A percentile compares a stretch with the other conserved stretches of the same genome.
phyloP scores from a whole-genome alignment of 306 rosid genomes.

The Prunus mume region DNA sequence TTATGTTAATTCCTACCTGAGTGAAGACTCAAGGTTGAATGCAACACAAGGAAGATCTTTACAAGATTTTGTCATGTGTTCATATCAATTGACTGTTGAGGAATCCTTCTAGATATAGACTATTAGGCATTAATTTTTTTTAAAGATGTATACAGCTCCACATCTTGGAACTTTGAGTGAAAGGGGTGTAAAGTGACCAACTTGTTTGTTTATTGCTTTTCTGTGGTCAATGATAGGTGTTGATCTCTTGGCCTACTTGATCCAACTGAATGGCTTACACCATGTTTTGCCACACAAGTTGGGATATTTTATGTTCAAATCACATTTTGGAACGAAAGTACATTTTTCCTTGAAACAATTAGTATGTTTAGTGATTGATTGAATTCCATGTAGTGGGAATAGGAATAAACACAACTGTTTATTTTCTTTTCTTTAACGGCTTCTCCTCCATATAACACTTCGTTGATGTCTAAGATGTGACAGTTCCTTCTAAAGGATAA shows the following conservation, averaged over 20 bases:
- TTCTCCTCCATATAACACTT: slow-evolving; percentile 2
- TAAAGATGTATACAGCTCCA: slow-evolving; percentile 10
- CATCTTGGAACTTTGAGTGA: slow-evolving; percentile 12
- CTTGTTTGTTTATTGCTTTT: slow-evolving; percentile 25
- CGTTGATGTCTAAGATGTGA: slow-evolving; percentile 17
- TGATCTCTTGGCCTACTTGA: slow-evolving; percentile 17
- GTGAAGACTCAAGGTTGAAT: slow-evolving; percentile 14
- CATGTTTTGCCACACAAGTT: slow-evolving; percentile 16
- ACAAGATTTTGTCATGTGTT: slow-evolving; percentile 10
- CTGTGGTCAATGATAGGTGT: slow-evolving; percentile 31
- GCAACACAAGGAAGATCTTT: not conserved
- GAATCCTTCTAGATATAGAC: slow-evolving; percentile 19
- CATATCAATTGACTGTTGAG: not conserved
- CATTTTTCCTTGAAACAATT: slow-evolving; percentile 7
- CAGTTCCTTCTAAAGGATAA: slow-evolving; percentile 15
- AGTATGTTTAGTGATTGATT: slow-evolving; percentile 9
- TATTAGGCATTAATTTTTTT: slow-evolving; percentile 11
- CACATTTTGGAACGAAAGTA: slow-evolving; percentile 6
- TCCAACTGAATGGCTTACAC: slow-evolving; percentile 28
- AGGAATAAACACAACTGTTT: slow-evolving; percentile 1
- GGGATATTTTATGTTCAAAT: slow-evolving; percentile 8
- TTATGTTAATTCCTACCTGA: not conserved
- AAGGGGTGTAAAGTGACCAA: slow-evolving; percentile 21
- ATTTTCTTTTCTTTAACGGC: not conserved
- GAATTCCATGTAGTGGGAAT: not conserved